Evolutionary conservation across 495 filamentous ascomycete species (phyloP).

Genomic region (Penicillium antarcticum): DNA sequence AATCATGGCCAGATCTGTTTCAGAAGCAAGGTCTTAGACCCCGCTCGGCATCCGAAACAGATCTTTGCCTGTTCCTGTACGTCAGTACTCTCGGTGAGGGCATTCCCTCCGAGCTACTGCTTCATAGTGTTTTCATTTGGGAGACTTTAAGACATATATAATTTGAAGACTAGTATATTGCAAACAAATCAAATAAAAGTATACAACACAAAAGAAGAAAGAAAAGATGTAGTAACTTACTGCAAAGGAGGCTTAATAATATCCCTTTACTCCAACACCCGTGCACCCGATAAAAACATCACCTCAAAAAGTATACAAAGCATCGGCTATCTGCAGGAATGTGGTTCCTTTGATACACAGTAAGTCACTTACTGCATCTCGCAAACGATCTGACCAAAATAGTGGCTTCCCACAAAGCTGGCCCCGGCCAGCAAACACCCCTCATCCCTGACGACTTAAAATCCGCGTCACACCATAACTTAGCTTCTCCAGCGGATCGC

Average conservation of each 20-base stretch:
- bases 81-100: too few relatives aligned
- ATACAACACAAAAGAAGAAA: too few relatives aligned
- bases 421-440: slow-evolving; percentile 41
- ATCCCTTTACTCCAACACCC: not conserved
- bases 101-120: too few relatives aligned
- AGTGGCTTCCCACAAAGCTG: slow-evolving; percentile 43
- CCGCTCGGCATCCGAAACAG: too few relatives aligned
- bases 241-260: slow-evolving; percentile 6
- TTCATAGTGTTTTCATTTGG: too few relatives aligned
- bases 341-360: not conserved
- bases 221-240: too few relatives aligned
- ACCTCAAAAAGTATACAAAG: not conserved
- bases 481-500: slow-evolving; percentile 39
- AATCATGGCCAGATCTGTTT: too few relatives aligned
- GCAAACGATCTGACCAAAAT: slow-evolving; percentile 3
- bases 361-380: not conserved
- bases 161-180: too few relatives aligned
- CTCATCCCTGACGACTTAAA: slow-evolving; percentile 43
- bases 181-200: too few relatives aligned
- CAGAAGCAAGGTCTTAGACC: too few relatives aligned
- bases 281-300: slow-evolving; percentile 10
- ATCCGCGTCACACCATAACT: slow-evolving; percentile 39
- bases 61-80: too few relatives aligned
- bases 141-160: too few relatives aligned
- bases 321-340: not conserved